Evolutionary conservation across 2,329 filamentous ascomycete species (phyloP), one percentile per base, ranked within the genome.

Genomic region (Paramyrothecium sp.): DNA sequence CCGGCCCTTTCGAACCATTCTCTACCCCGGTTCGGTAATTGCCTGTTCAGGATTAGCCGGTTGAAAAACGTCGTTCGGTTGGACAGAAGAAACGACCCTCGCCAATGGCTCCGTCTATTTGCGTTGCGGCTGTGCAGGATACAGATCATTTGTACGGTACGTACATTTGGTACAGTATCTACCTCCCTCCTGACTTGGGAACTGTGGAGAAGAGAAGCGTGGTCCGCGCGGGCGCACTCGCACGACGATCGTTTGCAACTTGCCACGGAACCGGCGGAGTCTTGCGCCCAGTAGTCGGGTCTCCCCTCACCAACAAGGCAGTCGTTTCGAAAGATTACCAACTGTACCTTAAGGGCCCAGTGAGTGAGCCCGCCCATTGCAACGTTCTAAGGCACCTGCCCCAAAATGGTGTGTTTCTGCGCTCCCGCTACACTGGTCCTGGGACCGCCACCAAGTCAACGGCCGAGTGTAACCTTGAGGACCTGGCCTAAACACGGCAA

Each of bases 81-180:
- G 26, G 26, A 7, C 38, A 44, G 38, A 16, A 44, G 5, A 30
- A 10, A 30, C 26, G 26, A 30, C 38, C 13, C 38, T 19, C 38
- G 38, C 38, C 38, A 44, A 44, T 44, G 38, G 13, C n/a, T 44
- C 38, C 38, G n/a, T 44, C 38, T 44, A 44, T 44, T 44, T 44
- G 38, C 38, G 38, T 44, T 44, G 38, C 38, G 38, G 38, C 38
- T 44, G 38, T 44, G 38, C 38, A 44, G 38, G 38, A 59, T 60
- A 57, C 56, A 41, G 38, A 47, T 54, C 56, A 55, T 51, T 56
- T 33, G 51, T 34, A 47, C 51, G 20, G 44, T 46, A 53, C 33
- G 53, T 56, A 46, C 47, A 56, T 56, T 51, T 57, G 58, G 51
- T 30, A 30, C 10, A n/a, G 13, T 19, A 44, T 16, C 13, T 19